Conservation (phyloP, 352 stramenopile species). For the Thalassiosira livingstoniorum region DNA sequence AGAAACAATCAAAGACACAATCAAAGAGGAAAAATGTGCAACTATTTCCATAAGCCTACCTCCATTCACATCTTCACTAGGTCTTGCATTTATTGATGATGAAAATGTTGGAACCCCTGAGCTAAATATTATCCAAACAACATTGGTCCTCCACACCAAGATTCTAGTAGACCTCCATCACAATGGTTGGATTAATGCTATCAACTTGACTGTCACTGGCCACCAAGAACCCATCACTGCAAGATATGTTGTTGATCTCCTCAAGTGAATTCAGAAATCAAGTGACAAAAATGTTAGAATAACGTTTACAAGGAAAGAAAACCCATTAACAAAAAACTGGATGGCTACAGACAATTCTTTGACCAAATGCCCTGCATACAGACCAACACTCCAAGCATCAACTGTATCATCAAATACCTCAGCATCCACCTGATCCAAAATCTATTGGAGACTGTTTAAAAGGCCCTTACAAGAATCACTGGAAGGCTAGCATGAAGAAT, state of each 20-base stretch:
- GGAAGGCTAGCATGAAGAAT: background rate
- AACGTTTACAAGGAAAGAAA: constrained; percentile 16
- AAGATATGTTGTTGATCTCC: background rate
- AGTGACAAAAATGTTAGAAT: background rate
- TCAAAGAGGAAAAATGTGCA: background rate
- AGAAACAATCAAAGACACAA: constrained; percentile 4
- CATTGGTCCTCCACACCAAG: constrained; percentile 2
- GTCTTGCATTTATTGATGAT: constrained; percentile 17
- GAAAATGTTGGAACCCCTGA: constrained; percentile 16
- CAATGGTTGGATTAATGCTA: constrained; percentile 24
- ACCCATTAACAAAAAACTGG: background rate
- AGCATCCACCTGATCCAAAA: background rate
- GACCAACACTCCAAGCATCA: too few relatives aligned
- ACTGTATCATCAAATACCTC: constrained; percentile 14
- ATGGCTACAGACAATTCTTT: constrained; percentile 6
- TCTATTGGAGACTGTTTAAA: constrained; percentile 25
- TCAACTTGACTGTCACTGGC: too few relatives aligned
- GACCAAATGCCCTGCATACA: background rate
- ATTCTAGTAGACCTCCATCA: constrained; percentile 26
- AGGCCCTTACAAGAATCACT: constrained; percentile 3
- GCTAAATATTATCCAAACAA: background rate
- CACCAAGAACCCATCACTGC: constrained; percentile 28
- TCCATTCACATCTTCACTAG: background rate
- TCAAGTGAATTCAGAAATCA: constrained; percentile 6
- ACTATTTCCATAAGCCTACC: constrained; percentile 10